Percentiles rank a stretch among this genome's conserved stretches.
Evolutionary conservation across 2,329 filamentous ascomycete species (phyloP).

Genomic region (Neonectria coccinea): DNA sequence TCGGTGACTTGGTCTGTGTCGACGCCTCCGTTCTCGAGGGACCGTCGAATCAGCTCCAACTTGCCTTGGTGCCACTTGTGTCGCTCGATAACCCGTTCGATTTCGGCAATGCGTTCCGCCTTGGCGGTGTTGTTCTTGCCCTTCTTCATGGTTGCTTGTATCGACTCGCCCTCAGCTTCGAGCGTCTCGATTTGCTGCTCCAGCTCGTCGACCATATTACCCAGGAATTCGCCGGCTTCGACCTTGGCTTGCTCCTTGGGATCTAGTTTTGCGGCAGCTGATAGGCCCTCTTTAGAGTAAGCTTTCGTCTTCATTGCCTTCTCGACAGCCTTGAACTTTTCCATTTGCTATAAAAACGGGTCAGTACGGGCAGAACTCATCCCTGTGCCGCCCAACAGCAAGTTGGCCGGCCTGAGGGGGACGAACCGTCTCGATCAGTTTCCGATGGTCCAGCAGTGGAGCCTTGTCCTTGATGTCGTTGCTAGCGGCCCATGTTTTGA

Average conservation of each 20-base stretch:
- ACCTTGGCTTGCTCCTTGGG: constrained; percentile 97
- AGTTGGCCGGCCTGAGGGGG: constrained; percentile 22
- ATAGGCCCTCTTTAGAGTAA: constrained; percentile 97
- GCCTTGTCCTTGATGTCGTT: constrained; percentile 99
- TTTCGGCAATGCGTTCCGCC: constrained; percentile 87
- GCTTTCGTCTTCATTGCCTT: constrained; percentile 99
- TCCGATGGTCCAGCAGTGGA: constrained; percentile 91
- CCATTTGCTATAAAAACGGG: constrained; percentile 81
- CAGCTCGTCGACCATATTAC: constrained; percentile 88
- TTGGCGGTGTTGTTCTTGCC: constrained; percentile 88
- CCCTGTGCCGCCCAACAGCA: constrained; percentile 26
- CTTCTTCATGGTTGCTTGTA: constrained; percentile 94
- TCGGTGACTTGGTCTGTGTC: constrained; percentile 89
- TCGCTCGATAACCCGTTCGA: constrained; percentile 85
- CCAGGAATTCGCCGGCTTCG: constrained; percentile 88
- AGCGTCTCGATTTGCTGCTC: constrained; percentile 92
- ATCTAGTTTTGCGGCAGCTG: constrained; percentile 90
- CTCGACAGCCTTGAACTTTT: constrained; percentile 99
- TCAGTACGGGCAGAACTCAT: constrained; percentile 33
- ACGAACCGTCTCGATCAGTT: constrained; percentile 95
- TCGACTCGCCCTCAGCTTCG: constrained; percentile 87
- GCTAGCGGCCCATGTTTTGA: constrained; percentile 98
- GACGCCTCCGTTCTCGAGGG: constrained; percentile 91
- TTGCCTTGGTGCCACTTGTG: constrained; percentile 98
- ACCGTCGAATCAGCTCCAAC: constrained; percentile 88